Evolutionary conservation across 2,329 filamentous ascomycete genomes (phyloP).

Genomic region (Gnomoniopsis smithogilvyi): DNA sequence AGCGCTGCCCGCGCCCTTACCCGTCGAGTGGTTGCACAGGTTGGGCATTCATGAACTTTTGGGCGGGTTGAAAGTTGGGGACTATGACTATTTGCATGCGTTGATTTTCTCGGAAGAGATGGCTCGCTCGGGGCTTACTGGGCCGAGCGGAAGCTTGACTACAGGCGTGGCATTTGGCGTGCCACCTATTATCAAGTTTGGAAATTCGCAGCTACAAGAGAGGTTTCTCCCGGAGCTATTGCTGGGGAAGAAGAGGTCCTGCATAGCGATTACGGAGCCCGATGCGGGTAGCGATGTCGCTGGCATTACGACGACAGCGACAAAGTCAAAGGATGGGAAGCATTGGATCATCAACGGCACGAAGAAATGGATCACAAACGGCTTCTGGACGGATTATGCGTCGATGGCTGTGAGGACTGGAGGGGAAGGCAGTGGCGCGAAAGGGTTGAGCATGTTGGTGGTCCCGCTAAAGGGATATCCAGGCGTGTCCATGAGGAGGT

Average conservation of each 20-base stretch:
- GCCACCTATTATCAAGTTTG: constrained; percentile 69
- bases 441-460: constrained; percentile 63
- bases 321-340: constrained; percentile 59
- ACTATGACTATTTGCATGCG: constrained; percentile 70
- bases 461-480: constrained; percentile 66
- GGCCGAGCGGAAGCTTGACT: constrained; percentile 63
- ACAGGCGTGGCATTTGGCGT: constrained; percentile 72
- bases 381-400: constrained; percentile 45
- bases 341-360: constrained; percentile 70
- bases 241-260: constrained; percentile 62
- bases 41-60: constrained; percentile 65
- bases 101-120: constrained; percentile 72
- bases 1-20: constrained; percentile 65
- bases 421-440: constrained; percentile 50
- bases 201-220: constrained; percentile 58
- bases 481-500: constrained; percentile 64
- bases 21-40: constrained; percentile 63
- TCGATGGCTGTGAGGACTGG: constrained; percentile 74
- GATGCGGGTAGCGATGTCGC: constrained; percentile 72
- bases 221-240: constrained; percentile 66
- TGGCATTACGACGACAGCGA: constrained; percentile 66
- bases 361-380: constrained; percentile 62
- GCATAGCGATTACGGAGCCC: constrained; percentile 78
- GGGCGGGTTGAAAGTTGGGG: constrained; percentile 64
- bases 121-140: constrained; percentile 60